Percentiles rank a stretch among this genome's conserved stretches.
phyloP scores from a whole-genome alignment of 1,284 basidiomycete species.

The Ceratorhiza oryzae-sativae region DNA sequence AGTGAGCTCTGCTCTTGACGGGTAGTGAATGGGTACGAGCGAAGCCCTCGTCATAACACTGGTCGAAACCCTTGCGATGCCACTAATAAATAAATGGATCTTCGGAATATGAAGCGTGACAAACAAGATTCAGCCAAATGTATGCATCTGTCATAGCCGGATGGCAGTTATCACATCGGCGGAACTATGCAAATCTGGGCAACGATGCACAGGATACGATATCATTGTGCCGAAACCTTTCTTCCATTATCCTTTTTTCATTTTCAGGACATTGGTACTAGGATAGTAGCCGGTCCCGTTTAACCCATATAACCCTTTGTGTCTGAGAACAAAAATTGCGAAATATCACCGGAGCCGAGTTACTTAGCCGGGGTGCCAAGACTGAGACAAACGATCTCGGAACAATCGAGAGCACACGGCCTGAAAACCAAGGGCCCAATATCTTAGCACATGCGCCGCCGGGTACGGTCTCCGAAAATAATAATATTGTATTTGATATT shows the following conservation, averaged over 20 bases:
- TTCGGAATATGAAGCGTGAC: too few relatives aligned
- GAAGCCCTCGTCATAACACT: too few relatives aligned
- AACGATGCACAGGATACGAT: too few relatives aligned
- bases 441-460: neutral
- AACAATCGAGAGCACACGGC: neutral
- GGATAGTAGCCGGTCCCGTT: slow-evolving; percentile 1
- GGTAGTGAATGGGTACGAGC: too few relatives aligned
- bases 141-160: too few relatives aligned
- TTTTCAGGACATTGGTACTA: neutral
- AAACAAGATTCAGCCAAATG: too few relatives aligned
- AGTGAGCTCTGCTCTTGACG: too few relatives aligned
- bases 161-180: too few relatives aligned
- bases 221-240: too few relatives aligned
- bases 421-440: neutral
- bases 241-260: neutral
- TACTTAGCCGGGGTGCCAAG: neutral
- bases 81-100: too few relatives aligned
- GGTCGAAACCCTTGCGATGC: too few relatives aligned
- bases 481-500: neutral
- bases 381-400: neutral
- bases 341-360: slow-evolving; percentile 7
- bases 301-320: slow-evolving; percentile 6
- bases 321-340: neutral
- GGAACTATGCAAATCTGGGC: neutral
- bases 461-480: neutral